Base-by-base conservation (phyloP, 1,139 yeast species). In the Pichia sp. region DNA sequence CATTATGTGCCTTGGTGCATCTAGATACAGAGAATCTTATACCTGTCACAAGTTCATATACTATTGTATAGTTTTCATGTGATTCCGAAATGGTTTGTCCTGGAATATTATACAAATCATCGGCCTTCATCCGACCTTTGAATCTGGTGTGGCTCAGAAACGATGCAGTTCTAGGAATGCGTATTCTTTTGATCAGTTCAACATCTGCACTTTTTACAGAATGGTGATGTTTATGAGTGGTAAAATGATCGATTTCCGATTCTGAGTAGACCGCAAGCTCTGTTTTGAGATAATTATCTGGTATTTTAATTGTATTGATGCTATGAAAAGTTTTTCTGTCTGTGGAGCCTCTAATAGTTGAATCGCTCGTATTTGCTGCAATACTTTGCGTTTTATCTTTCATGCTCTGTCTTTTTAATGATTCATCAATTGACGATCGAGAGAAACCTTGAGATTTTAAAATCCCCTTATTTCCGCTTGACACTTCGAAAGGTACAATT, bases 1-100 rank as follows among this genome's bases (percentile, higher is more conserved):
- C 80, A 44, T 81, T 75, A 74, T 86, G 84, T 8, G 83, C 72
- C 35, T 95, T 95, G 1, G 96, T 85, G 54, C 95, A 84, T 44
- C 96, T 68, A 10, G 96, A 84, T 1, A 88, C 97, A 0, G 96
- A 93, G 2, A 89, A 95, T 45, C 98, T 71, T 39, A 93, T 91
- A 11, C 99, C 98, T 0, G 98, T 89, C 44, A 93, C 71, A 96
- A 93, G 91, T 61, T 91, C 88, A 61, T 91, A 93, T 1, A 97
- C 98, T 69, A 91, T 80, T 28, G 88, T 86, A 55, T 83, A 93
- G 61, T 89, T 91, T 40, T 79, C 88, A 57, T 91, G 97, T 35
- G 96, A 97, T 43, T 60, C 64, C 3, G 50, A 52, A 11, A 57
- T 51, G 4, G 49, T 41, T 41, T 54, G 55, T 2, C 58, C 60